A percentile compares a stretch with the other conserved stretches of the same genome.
These are phyloP conservation scores for Starmerella potacharoeniae DNA, from an alignment of 805 yeast genomes.

Conservation along the genomic window DNA sequence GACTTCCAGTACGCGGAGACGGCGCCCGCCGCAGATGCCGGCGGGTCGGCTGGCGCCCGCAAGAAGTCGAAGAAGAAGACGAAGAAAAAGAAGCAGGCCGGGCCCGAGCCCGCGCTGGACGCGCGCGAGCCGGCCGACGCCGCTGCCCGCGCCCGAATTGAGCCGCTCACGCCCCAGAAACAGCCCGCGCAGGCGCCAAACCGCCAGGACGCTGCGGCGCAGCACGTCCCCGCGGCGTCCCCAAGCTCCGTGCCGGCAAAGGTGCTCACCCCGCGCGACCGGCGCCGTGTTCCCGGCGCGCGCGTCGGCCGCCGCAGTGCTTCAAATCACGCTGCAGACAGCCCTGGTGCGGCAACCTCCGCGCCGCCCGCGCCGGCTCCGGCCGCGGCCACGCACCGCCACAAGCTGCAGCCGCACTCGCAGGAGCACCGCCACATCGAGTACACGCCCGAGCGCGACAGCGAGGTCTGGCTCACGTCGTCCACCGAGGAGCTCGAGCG, in stretches of 20 bases:
- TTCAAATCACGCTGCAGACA: no score
- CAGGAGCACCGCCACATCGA: not conserved
- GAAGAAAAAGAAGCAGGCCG: conserved; percentile 16
- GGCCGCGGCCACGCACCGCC: not conserved
- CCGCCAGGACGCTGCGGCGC: not conserved
- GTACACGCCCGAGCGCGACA: not conserved
- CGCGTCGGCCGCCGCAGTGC: not conserved
- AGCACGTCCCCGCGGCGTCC: not conserved
- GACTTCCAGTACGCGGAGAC: conserved; percentile 15
- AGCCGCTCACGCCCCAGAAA: not conserved
- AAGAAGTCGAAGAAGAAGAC: conserved; percentile 18
- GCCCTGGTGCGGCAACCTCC: not conserved
- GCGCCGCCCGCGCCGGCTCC: not conserved
- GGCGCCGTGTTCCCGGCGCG: not conserved
- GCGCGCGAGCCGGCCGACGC: not conserved
- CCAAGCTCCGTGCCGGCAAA: not conserved
- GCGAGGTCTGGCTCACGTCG: not conserved
- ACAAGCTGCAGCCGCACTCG: not conserved
- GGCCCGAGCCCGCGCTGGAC: not conserved
- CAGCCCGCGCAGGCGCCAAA: not conserved
- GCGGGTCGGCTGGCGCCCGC: not conserved
- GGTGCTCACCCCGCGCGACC: not conserved
- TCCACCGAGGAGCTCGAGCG: not conserved
- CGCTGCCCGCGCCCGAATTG: not conserved
- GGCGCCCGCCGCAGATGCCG: not conserved